Base-by-base conservation (phyloP, 352 stramenopile genomes). In the Phytopythium chamaehyphon region DNA sequence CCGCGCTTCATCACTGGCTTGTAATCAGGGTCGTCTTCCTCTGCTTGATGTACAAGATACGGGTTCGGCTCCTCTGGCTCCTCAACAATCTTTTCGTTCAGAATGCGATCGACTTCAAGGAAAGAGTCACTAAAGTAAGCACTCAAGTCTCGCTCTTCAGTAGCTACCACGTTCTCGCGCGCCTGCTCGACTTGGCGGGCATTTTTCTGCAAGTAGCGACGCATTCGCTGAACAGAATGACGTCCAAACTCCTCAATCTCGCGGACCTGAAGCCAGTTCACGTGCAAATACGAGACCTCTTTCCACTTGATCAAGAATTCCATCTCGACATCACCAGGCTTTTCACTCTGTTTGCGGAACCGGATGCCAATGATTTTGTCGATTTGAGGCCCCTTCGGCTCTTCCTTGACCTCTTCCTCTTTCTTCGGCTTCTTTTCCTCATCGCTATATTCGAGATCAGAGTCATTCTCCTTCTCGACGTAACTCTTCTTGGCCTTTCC, bases 231-330 rank as follows among this genome's bases (percentile, higher is more conserved):
- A 26, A 95, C 70, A 16, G 85, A 80, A 15, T 84, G 72, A 31
- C 90, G 84, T 3, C 85, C 85, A 46, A 93, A 90, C 14, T 73
- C 63, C 61, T 95, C 85, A n/a, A 99, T 89, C 70, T 99, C 92
- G 31, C 61, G 65, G 36, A 97, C 83, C 12, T 80, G 96, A 61
- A 99, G 90, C 97, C 98, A 99, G 21, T 86, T 98, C 50, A 97
- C 83, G 71, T 99, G 97, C 31, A 99, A 71, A 66, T 99, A 99
- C 24, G 86, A 98, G 52, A 97, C 73, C 38, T 98, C 90, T 47
- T 97, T 92, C 98, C 98, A 99, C 77, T 99, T 99, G 51, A 99
- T 96, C 24, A 99, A 67, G 57, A 98, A 99, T 66, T 98, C 75
- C 77, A 99, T 98, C 18, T 64, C 65, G 7, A 89, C 71, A 4